Evolutionary conservation across 495 filamentous ascomycete species (phyloP).

Genomic region (Penicillium robsamsonii): DNA sequence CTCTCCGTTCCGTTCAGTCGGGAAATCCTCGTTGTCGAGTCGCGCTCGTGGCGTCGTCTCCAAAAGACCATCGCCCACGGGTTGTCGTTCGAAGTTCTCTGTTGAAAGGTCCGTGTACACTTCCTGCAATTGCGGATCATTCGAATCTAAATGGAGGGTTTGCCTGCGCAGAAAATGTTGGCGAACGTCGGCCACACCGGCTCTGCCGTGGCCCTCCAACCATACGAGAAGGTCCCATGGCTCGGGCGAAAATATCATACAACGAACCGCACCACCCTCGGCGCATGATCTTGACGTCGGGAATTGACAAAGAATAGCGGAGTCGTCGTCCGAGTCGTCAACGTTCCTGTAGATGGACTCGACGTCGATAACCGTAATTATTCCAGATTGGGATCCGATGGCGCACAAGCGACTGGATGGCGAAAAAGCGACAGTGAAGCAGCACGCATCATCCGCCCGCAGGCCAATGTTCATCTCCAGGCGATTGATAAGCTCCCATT

Average conservation of each 20-base stretch:
- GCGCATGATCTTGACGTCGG: constrained; percentile 56
- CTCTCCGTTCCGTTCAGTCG: constrained; percentile 20
- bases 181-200: constrained; percentile 82
- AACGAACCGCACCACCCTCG: constrained; percentile 76
- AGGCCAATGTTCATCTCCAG: constrained; percentile 40
- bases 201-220: constrained; percentile 82
- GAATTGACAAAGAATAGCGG: constrained; percentile 45
- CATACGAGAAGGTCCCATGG: constrained; percentile 91
- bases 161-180: constrained; percentile 74
- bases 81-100: constrained; percentile 25
- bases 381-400: constrained; percentile 69
- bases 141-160: constrained; percentile 60
- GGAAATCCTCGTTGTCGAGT: constrained; percentile 29
- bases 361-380: constrained; percentile 66
- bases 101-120: constrained; percentile 48
- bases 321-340: constrained; percentile 35
- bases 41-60: constrained; percentile 33
- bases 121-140: constrained; percentile 52
- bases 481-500: constrained; percentile 34
- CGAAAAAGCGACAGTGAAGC: constrained; percentile 72
- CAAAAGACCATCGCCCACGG: constrained; percentile 25
- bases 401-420: constrained; percentile 66
- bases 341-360: constrained; percentile 42
- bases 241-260: constrained; percentile 86
- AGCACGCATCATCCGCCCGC: constrained; percentile 44